Percentiles rank a stretch among this genome's conserved stretches.
Evolutionary conservation across 257 asterid species (phyloP).

Genomic region (Lithospermum erythrorhizon): DNA sequence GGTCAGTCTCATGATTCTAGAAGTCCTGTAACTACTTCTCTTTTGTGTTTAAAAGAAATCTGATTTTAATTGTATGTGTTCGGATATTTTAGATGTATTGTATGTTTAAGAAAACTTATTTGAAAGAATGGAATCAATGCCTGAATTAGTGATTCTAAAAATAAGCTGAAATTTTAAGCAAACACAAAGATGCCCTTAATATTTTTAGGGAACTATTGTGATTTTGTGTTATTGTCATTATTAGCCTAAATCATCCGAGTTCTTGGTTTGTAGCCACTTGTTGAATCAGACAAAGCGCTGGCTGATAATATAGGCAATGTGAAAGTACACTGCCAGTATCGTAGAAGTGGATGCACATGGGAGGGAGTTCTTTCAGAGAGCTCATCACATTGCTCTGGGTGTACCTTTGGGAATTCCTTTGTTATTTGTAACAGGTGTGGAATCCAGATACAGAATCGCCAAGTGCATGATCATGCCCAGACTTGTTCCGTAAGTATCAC

Average conservation of each 20-base stretch:
- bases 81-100: too few species aligned
- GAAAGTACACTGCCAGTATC: slow-evolving; percentile 73
- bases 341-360: slow-evolving; percentile 92
- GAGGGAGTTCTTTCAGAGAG: slow-evolving; percentile 72
- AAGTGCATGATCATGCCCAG: slow-evolving; percentile 94
- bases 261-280: slow-evolving; percentile 44
- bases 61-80: too few species aligned
- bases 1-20: slow-evolving; percentile 26
- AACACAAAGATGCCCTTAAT: too few species aligned
- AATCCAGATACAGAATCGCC: slow-evolving; percentile 75
- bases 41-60: slow-evolving; percentile 1
- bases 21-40: background rate
- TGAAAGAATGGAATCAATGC: too few species aligned
- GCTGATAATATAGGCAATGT: slow-evolving; percentile 78
- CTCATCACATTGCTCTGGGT: slow-evolving; percentile 59
- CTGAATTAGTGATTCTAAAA: too few species aligned
- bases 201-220: too few species aligned
- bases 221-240: too few species aligned
- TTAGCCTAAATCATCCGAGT: too few species aligned
- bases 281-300: slow-evolving; percentile 55
- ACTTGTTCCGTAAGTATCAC: slow-evolving; percentile 65
- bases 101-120: too few species aligned
- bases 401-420: slow-evolving; percentile 75
- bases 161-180: too few species aligned
- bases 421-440: slow-evolving; percentile 89